Conservation (phyloP, 441 rosid genomes). For the Syzygium syzygioides region DNA sequence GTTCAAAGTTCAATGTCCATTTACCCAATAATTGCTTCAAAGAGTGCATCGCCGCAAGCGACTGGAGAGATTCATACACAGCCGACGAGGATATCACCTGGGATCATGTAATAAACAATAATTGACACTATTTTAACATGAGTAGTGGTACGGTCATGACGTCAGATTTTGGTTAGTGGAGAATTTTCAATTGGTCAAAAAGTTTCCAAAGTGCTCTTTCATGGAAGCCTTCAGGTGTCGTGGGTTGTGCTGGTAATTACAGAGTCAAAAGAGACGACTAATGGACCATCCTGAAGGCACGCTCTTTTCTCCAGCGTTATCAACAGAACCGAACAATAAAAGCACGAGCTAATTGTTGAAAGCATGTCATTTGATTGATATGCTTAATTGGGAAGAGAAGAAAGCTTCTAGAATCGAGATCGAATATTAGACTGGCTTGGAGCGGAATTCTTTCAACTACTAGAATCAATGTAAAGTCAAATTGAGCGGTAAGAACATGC, state of each 20-base stretch:
- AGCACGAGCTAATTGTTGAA: neutral
- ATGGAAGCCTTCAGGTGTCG: neutral
- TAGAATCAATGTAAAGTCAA: neutral
- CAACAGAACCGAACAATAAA: neutral
- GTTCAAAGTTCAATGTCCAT: no score
- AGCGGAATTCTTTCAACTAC: neutral
- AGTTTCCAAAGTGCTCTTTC: neutral
- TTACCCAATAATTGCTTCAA: no score
- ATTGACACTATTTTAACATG: neutral
- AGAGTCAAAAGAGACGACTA: neutral
- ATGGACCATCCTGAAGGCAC: no score
- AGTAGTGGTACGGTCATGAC: neutral
- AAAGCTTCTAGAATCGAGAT: neutral
- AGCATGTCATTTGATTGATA: no score
- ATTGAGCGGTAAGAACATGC: no score
- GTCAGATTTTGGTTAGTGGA: neutral
- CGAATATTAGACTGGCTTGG: neutral
- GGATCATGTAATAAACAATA: neutral
- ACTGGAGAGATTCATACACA: neutral
- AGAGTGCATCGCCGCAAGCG: neutral
- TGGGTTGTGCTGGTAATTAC: neutral
- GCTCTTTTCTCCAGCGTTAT: neutral
- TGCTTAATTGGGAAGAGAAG: no score
- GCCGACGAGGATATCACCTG: neutral
- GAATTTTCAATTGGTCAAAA: neutral